These are phyloP conservation scores for Colletotrichum melonis DNA, from an alignment of 2,329 filamentous ascomycete species.

Conservation along the genomic window DNA sequence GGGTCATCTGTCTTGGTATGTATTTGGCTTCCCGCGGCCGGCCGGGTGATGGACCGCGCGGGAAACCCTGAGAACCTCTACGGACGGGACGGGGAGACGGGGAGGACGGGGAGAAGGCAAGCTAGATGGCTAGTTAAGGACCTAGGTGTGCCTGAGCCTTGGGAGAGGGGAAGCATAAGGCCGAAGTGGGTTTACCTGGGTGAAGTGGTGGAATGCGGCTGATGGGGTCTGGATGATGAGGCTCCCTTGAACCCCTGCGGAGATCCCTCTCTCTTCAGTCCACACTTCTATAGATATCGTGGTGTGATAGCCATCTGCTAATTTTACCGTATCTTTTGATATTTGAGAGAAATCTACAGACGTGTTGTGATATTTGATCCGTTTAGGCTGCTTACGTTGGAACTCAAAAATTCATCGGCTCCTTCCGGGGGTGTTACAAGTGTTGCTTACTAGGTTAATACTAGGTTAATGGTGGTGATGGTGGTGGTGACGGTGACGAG, in stretches of 20 bases:
- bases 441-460: neutral
- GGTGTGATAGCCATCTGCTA: too few relatives aligned
- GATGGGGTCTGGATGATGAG: conserved; percentile 1
- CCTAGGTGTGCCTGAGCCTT: neutral
- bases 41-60: neutral
- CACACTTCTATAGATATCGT: neutral
- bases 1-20: neutral
- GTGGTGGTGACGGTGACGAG: neutral
- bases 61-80: neutral
- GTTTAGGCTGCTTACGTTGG: neutral
- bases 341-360: neutral
- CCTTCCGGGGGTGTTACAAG: neutral
- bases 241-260: conserved; percentile 16
- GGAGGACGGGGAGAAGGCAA: neutral
- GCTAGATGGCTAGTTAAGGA: neutral
- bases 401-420: neutral
- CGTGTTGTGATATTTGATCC: neutral
- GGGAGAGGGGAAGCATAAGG: neutral
- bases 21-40: neutral
- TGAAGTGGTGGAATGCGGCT: conserved; percentile 7
- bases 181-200: neutral
- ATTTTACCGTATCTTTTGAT: neutral
- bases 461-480: neutral
- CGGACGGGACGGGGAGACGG: neutral
- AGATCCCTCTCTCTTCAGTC: neutral